Evolutionary conservation across 2,329 filamentous ascomycete species (phyloP).

Genomic region (Septoria petroselini): DNA sequence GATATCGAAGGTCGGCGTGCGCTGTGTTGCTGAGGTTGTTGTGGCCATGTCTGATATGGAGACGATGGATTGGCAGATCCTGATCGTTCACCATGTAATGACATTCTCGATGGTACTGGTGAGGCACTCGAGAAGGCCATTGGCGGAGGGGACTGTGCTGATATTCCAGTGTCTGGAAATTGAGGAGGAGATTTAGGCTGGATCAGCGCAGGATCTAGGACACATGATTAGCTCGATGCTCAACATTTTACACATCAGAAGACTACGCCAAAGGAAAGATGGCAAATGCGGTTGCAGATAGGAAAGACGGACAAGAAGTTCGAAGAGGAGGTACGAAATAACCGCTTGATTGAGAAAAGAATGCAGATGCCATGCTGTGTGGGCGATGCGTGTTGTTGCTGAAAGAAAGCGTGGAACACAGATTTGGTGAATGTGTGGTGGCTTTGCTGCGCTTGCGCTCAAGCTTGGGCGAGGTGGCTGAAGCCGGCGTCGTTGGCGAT

Average conservation of each 20-base stretch:
- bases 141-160: conserved; percentile 40
- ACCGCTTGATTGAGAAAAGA: conserved; percentile 39
- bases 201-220: conserved; percentile 57
- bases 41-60: conserved; percentile 58
- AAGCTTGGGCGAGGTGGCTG: conserved; percentile 28
- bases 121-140: conserved; percentile 54
- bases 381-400: conserved; percentile 9
- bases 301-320: conserved; percentile 44
- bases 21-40: conserved; percentile 28
- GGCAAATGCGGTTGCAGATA: conserved; percentile 10
- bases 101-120: conserved; percentile 60
- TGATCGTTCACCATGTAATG: conserved; percentile 43
- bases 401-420: background rate
- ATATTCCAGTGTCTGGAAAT: conserved; percentile 41
- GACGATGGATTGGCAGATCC: conserved; percentile 47
- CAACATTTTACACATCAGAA: background rate
- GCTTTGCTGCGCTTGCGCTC: conserved; percentile 23
- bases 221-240: conserved; percentile 13
- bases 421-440: conserved; percentile 3
- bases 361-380: conserved; percentile 26
- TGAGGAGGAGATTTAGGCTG: conserved; percentile 50
- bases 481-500: conserved; percentile 32
- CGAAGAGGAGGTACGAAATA: conserved; percentile 39
- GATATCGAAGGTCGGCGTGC: conserved; percentile 65
- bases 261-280: conserved; percentile 23